A percentile compares a stretch with the other conserved stretches of the same genome.
Evolutionary conservation across 2,329 filamentous ascomycete genomes (phyloP).

Genomic region (Arachnomyces sp.): DNA sequence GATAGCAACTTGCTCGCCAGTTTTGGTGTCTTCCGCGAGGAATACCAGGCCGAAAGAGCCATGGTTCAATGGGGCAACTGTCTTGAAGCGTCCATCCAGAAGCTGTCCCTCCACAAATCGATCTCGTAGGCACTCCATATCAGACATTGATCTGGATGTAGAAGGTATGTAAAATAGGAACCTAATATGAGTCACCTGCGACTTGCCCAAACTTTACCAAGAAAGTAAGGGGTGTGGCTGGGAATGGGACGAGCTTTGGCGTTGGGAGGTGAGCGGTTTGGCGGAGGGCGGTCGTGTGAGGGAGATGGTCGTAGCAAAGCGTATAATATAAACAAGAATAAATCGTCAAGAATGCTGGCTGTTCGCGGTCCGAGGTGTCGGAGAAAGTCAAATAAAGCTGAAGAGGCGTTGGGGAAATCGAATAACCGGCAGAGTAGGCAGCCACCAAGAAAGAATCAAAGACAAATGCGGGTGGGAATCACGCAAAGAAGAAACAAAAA

Average conservation of each 20-base stretch:
- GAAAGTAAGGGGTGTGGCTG: neutral
- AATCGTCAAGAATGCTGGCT: constrained; percentile 12
- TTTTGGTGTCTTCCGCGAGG: constrained; percentile 71
- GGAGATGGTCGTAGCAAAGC: constrained; percentile 9
- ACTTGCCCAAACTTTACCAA: constrained; percentile 1
- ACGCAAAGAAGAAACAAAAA: constrained; percentile 15
- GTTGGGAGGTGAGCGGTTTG: neutral
- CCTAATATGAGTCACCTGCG: neutral
- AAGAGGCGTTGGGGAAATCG: constrained; percentile 21
- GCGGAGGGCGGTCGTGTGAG: constrained; percentile 7
- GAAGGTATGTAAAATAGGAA: neutral
- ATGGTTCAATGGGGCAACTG: constrained; percentile 90
- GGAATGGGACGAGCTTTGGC: neutral
- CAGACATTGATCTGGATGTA: neutral
- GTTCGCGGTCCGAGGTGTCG: constrained; percentile 14
- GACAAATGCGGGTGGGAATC: neutral
- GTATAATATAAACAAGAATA: constrained; percentile 13
- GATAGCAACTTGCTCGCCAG: constrained; percentile 76
- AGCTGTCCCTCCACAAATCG: constrained; percentile 70
- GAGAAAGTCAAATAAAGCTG: constrained; percentile 25
- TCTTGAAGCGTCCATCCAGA: constrained; percentile 82
- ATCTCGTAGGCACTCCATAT: constrained; percentile 80
- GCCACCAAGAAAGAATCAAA: constrained; percentile 9
- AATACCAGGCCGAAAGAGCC: constrained; percentile 99
- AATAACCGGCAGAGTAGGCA: constrained; percentile 16